Evolutionary conservation across 75 land plant genomes (phyloP).

Genomic region (Pinus albicaulis): DNA sequence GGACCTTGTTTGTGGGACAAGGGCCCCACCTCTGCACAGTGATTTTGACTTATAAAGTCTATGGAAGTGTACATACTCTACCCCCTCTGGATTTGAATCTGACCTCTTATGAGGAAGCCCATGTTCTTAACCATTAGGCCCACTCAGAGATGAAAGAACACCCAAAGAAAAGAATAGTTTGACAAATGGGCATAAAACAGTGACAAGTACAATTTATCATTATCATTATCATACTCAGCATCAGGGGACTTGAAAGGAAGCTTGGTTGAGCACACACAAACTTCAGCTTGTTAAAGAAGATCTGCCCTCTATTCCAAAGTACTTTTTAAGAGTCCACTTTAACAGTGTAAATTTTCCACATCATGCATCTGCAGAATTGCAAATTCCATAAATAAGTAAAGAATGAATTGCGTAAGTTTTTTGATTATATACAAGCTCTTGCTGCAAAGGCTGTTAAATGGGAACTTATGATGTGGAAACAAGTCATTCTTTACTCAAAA

Average conservation of each 20-base stretch:
- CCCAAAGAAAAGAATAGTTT: neutral
- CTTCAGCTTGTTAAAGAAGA: constrained; percentile 97
- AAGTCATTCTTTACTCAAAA: too few species aligned
- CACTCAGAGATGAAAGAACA: neutral
- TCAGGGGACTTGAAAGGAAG: constrained; percentile 98
- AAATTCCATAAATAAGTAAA: neutral
- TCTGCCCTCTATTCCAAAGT: constrained; percentile 70
- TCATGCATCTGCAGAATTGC: constrained; percentile 60
- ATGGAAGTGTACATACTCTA: too few species aligned
- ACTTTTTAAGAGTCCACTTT: constrained; percentile 65
- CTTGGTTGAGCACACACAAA: constrained; percentile 97
- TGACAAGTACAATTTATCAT: constrained; percentile 70
- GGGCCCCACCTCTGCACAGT: too few species aligned
- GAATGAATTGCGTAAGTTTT: neutral
- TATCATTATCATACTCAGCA: constrained; percentile 85
- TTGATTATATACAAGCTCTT: too few species aligned
- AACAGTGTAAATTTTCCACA: constrained; percentile 96
- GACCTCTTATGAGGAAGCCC: too few species aligned
- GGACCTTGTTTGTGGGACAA: too few species aligned
- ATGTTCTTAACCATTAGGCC: too few species aligned
- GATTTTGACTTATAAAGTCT: too few species aligned
- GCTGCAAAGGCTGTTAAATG: neutral
- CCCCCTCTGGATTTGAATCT: too few species aligned
- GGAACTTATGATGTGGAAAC: neutral
- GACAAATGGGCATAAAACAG: neutral